Evolutionary conservation across 1,284 basidiomycete species (phyloP).

Genomic region (Trametes hirsuta): DNA sequence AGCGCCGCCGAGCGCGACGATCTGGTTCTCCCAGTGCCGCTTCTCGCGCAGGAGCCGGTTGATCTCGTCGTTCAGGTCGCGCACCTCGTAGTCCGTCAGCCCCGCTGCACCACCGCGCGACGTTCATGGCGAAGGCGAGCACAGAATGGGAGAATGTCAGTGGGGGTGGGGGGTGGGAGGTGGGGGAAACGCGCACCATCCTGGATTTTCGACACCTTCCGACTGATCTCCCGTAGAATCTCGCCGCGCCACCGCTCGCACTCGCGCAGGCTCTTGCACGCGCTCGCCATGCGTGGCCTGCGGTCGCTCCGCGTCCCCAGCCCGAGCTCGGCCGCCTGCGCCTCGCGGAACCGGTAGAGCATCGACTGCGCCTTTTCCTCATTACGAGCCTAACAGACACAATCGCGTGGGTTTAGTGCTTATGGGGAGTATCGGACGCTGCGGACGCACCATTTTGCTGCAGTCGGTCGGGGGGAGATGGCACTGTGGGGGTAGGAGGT

Average conservation of each 20-base stretch:
- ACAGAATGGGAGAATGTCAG: neutral
- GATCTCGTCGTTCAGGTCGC: conserved; percentile 97
- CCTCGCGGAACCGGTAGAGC: conserved; percentile 98
- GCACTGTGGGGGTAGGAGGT: neutral
- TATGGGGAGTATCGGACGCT: no score
- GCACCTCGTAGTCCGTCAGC: conserved; percentile 93
- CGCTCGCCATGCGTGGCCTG: conserved; percentile 87
- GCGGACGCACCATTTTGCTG: conserved; percentile 18
- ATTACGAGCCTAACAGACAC: conserved; percentile 79
- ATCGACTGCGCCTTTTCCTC: conserved; percentile 98
- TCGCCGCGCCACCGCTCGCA: conserved; percentile 97
- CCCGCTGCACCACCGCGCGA: conserved; percentile 60
- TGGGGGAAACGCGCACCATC: conserved; percentile 66
- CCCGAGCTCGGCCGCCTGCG: conserved; percentile 94
- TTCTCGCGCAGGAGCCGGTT: conserved; percentile 97
- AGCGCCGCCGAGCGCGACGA: conserved; percentile 92
- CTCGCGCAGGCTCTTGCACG: conserved; percentile 89
- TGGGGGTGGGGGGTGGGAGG: conserved; percentile 2
- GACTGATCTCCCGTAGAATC: conserved; percentile 90
- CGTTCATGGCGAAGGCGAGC: neutral
- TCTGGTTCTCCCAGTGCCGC: conserved; percentile 97
- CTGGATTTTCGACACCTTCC: conserved; percentile 98
- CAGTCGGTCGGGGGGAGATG: neutral
- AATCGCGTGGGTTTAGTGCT: neutral
- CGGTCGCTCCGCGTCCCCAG: conserved; percentile 81